Percentiles rank a stretch among this genome's conserved stretches.
Evolutionary conservation across 345 rosid species (phyloP).

Genomic region (Lenwebbia sp.): DNA sequence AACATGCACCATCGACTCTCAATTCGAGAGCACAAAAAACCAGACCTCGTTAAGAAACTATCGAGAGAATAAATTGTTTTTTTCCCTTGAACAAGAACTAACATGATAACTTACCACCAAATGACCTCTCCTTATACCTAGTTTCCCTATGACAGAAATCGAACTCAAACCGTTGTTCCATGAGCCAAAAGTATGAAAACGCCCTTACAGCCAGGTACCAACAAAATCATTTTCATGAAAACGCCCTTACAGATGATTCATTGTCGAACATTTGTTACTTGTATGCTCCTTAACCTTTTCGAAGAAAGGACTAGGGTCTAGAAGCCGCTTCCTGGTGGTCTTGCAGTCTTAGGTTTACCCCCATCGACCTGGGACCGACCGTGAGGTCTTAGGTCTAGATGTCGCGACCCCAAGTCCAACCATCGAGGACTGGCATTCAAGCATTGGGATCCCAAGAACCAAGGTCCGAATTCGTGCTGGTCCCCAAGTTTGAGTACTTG

Average conservation of each 20-base stretch:
- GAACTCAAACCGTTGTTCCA: neutral
- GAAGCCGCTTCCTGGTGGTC: neutral
- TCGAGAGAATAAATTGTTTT: too few relatives aligned
- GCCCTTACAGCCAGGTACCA: neutral
- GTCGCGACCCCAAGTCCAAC: neutral
- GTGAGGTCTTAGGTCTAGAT: neutral
- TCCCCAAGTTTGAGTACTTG: neutral
- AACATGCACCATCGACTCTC: neutral
- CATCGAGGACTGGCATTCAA: neutral
- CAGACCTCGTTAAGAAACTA: too few relatives aligned
- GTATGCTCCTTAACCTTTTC: neutral
- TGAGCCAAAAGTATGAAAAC: neutral
- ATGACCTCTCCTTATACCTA: too few relatives aligned
- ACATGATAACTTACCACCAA: too few relatives aligned
- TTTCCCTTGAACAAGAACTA: too few relatives aligned
- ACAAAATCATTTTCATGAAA: neutral
- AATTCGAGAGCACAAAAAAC: too few relatives aligned
- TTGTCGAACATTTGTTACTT: neutral
- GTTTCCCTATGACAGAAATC: too few relatives aligned
- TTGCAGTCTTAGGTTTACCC: neutral
- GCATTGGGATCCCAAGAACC: neutral
- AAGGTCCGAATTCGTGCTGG: neutral
- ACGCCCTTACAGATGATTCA: neutral
- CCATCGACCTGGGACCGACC: neutral
- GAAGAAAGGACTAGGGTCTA: neutral